Conservation (phyloP, 2,329 filamentous ascomycete genomes). For the Neopestalotiopsis rosae region DNA sequence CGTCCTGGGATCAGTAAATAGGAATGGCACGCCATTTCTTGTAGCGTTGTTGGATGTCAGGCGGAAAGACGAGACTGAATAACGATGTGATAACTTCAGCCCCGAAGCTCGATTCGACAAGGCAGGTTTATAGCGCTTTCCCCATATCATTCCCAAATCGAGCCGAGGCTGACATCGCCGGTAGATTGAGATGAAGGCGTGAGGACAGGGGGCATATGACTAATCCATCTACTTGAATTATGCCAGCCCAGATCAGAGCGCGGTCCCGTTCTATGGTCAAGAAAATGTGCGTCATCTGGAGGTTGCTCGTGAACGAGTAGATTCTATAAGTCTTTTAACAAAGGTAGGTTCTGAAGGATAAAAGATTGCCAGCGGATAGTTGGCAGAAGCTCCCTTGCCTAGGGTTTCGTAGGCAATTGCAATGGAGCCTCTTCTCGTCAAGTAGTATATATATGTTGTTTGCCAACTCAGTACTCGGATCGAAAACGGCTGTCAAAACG, state of each 20-base stretch:
- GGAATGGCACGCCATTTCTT: not conserved
- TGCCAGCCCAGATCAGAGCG: not conserved
- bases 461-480: too few species aligned
- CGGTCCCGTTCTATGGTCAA: not conserved
- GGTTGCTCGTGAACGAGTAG: not conserved
- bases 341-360: not conserved
- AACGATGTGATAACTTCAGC: not conserved
- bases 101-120: not conserved
- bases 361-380: not conserved
- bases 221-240: slow-evolving; percentile 1
- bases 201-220: not conserved
- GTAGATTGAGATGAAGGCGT: not conserved
- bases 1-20: not conserved
- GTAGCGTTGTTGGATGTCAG: not conserved
- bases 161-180: not conserved
- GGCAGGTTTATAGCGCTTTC: not conserved
- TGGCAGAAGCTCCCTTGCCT: not conserved
- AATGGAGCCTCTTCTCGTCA: too few species aligned
- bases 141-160: not conserved
- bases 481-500: too few species aligned
- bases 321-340: not conserved
- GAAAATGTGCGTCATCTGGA: not conserved
- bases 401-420: not conserved
- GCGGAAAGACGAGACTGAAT: not conserved
- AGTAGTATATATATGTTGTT: too few species aligned